Evolutionary conservation across 768 basidiomycete species (phyloP), one percentile per base, ranked within the genome.

Genomic region (Thelephora aurantiotincta): DNA sequence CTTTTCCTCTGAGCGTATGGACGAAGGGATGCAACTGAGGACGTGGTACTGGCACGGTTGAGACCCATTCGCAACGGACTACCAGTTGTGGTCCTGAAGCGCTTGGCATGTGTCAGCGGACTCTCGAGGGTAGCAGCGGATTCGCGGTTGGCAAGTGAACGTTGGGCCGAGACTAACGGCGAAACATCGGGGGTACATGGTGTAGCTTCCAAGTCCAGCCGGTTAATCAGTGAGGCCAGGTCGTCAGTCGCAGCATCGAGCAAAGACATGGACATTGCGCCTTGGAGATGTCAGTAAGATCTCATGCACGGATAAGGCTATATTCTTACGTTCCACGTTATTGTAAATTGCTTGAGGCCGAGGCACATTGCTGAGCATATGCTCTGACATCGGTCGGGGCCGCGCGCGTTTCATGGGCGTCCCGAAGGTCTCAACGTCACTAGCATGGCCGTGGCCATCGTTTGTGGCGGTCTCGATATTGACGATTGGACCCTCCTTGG

Each of bases 181-280:
- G 69, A 68, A 30, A 61, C 64, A 20, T 63, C 61, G 19, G 70
- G 61, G 2, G 76, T 70, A 2, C 68, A 67, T 0, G 85, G 86
- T 0, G 87, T 89, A 3, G 83, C 82, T 57, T 86, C 77, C 3
- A 90, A 67, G 53, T 88, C 82, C n/a, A 90, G 69, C n/a, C 74
- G 73, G 51, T 80, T 83, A 59, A 90, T 84, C 3, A 90, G 65
- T 48, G 75, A 75, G 0, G 82, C 86, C 3, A 90, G 71, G 36
- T 89, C 86, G 45, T 84, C 77, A 1, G 86, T 89, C 0, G 82
- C 86, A 0, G 83, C 82, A 52, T 81, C 81, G n/a, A 88, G 65
- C 26, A 85, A 71, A 0, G 78, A 82, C 1, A 85, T 71, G 0
- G 78, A 82, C 1, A 86, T 57, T 12, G 75, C 75, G 51, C 72